Conservation (phyloP, 495 filamentous ascomycete genomes). For the Cryomyces minteri region DNA sequence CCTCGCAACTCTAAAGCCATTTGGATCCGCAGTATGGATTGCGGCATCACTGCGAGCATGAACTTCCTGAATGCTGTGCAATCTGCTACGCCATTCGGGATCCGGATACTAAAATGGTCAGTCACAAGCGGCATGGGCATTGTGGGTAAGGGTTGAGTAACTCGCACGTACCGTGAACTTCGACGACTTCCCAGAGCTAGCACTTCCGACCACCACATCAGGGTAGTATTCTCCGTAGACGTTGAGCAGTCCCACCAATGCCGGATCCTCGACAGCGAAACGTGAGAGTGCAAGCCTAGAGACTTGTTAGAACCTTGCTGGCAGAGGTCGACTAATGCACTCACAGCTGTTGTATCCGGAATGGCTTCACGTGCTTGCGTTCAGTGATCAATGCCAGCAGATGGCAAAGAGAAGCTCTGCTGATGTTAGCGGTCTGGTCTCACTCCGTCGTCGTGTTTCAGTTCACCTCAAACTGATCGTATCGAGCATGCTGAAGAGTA, state of each 20-base stretch:
- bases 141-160: too few species aligned
- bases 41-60: constrained; percentile 7
- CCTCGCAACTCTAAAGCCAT: constrained; percentile 34
- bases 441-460: too few species aligned
- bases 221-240: constrained; percentile 84
- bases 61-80: constrained; percentile 36
- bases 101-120: constrained; percentile 43
- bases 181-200: constrained; percentile 21
- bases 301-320: too few species aligned
- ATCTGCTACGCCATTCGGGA: constrained; percentile 53
- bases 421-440: constrained; percentile 7
- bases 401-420: constrained; percentile 50
- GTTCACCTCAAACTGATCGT: constrained; percentile 51
- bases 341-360: constrained; percentile 65
- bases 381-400: constrained; percentile 68
- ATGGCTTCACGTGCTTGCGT: constrained; percentile 75
- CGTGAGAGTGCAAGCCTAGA: constrained; percentile 38
- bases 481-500: constrained; percentile 71
- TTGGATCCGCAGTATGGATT: constrained; percentile 8
- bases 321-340: constrained; percentile 16
- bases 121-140: background rate
- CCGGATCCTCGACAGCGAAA: constrained; percentile 50
- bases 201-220: constrained; percentile 62
- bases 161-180: constrained; percentile 19
- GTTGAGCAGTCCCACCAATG: constrained; percentile 56